Evolutionary conservation across 495 filamentous ascomycete species (phyloP).

Genomic region (Lichina pygmaea): DNA sequence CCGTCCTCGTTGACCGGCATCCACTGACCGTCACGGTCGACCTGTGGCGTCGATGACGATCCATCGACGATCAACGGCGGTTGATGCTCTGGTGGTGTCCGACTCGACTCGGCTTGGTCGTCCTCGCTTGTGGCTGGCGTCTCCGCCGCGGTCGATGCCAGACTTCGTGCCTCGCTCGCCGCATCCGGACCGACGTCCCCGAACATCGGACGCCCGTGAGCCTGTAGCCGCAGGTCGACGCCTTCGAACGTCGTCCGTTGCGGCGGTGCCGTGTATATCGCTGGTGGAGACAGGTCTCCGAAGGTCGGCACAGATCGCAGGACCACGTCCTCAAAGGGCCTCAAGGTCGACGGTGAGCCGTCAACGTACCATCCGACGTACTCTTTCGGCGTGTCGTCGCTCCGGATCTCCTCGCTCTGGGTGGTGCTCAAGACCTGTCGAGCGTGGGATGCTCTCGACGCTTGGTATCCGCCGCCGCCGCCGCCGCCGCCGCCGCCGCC

Average conservation of each 20-base stretch:
- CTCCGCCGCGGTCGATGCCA: too few relatives aligned
- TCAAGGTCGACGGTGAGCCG: constrained; percentile 24
- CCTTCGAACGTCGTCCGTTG: too few relatives aligned
- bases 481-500: constrained; percentile 11
- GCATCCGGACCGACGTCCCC: too few relatives aligned
- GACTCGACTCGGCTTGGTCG: neutral
- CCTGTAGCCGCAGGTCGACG: too few relatives aligned
- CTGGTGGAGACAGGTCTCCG: constrained; percentile 16
- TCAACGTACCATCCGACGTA: constrained; percentile 34
- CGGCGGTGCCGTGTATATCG: too few relatives aligned
- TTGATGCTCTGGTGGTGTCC: constrained; percentile 3
- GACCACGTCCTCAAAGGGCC: constrained; percentile 19
- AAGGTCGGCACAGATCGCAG: constrained; percentile 19
- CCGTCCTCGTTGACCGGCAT: neutral
- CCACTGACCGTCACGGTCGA: neutral
- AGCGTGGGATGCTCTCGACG: too few relatives aligned
- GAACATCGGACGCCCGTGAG: too few relatives aligned
- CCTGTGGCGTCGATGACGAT: constrained; percentile 8
- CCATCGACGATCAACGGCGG: constrained; percentile 21
- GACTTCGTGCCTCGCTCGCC: too few relatives aligned
- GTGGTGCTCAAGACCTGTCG: too few relatives aligned
- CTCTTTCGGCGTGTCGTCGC: constrained; percentile 19
- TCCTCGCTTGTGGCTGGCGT: constrained; percentile 4
- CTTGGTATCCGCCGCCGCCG: constrained; percentile 4
- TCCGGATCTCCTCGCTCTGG: too few relatives aligned